Evolutionary conservation across 176 grass and related monocot species (phyloP).

Genomic region (Poa annua): DNA sequence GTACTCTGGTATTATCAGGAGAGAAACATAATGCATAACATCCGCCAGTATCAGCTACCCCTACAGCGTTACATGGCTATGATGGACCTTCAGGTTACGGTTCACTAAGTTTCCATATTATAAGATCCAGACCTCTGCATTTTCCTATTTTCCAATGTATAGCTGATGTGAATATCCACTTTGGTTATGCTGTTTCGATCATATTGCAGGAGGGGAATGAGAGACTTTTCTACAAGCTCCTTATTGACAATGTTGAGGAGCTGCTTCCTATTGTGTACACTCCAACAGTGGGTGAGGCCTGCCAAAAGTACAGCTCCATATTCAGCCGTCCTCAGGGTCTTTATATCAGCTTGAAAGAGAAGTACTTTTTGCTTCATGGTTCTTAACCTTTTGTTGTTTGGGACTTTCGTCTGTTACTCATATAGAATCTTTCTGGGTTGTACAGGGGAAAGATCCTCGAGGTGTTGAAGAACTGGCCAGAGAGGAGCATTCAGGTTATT

Average conservation of each 20-base stretch:
- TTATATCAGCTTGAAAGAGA: slow-evolving; percentile 95
- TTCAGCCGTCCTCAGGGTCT: slow-evolving; percentile 82
- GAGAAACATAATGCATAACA: slow-evolving; percentile 87
- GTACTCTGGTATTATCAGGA: slow-evolving; percentile 60
- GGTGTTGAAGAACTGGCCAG: slow-evolving; percentile 92
- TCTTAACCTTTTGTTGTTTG: neutral
- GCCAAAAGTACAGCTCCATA: slow-evolving; percentile 93
- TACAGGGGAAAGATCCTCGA: slow-evolving; percentile 88
- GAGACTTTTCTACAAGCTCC: slow-evolving; percentile 96
- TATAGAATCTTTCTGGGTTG: slow-evolving; percentile 31
- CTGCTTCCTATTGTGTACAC: slow-evolving; percentile 95
- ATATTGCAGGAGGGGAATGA: slow-evolving; percentile 84
- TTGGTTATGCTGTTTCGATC: slow-evolving; percentile 19
- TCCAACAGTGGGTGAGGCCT: slow-evolving; percentile 95
- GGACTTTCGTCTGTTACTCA: slow-evolving; percentile 11
- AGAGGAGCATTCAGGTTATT: slow-evolving; percentile 97
- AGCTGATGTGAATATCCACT: slow-evolving; percentile 3
- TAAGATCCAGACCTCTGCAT: neutral
- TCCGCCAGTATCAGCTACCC: slow-evolving; percentile 81
- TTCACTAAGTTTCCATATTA: neutral
- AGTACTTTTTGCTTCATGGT: slow-evolving; percentile 48
- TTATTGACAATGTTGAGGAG: slow-evolving; percentile 91
- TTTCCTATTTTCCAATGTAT: slow-evolving; percentile 34
- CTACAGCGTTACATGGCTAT: slow-evolving; percentile 84
- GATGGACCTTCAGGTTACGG: slow-evolving; percentile 88